Conservation (phyloP, 768 basidiomycete species). For the Lactarius pseudohatsudake region DNA sequence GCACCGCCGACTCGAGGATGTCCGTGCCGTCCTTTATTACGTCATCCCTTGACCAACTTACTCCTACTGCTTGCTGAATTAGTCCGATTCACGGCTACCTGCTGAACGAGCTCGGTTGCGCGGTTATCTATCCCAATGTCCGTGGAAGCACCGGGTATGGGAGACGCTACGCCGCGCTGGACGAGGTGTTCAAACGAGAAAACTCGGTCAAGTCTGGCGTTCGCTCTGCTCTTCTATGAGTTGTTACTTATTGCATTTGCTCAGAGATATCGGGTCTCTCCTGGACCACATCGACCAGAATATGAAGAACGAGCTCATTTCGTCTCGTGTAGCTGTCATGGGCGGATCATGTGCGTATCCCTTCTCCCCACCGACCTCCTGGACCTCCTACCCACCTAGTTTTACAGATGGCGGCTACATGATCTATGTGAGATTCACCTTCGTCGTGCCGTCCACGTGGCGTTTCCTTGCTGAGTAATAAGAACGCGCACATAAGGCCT, state of each 20-base stretch:
- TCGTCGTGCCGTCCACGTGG: background rate
- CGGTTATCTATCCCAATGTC: constrained; percentile 45
- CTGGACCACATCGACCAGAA: constrained; percentile 38
- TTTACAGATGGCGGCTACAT: constrained; percentile 24
- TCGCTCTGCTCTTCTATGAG: background rate
- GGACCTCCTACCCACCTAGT: background rate
- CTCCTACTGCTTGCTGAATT: background rate
- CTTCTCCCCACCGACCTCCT: background rate
- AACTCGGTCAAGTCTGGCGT: constrained; percentile 42
- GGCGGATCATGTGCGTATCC: constrained; percentile 42
- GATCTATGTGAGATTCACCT: constrained; percentile 18
- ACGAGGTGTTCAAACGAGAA: constrained; percentile 45
- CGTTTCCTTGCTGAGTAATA: background rate
- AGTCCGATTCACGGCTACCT: constrained; percentile 41
- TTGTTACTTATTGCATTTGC: background rate
- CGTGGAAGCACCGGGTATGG: constrained; percentile 46
- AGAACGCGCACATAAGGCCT: constrained; percentile 34
- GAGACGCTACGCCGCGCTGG: constrained; percentile 40
- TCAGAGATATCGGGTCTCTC: constrained; percentile 41
- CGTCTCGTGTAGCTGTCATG: constrained; percentile 42
- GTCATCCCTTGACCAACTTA: background rate
- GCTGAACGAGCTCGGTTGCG: constrained; percentile 43
- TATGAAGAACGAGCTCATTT: constrained; percentile 38
- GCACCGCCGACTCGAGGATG: constrained; percentile 38
- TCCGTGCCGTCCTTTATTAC: constrained; percentile 27